A percentile compares a stretch with the other conserved stretches of the same genome.
These are phyloP conservation scores for Cordyceps cicadae DNA, from an alignment of 2,329 filamentous ascomycete species.

Conservation along the genomic window DNA sequence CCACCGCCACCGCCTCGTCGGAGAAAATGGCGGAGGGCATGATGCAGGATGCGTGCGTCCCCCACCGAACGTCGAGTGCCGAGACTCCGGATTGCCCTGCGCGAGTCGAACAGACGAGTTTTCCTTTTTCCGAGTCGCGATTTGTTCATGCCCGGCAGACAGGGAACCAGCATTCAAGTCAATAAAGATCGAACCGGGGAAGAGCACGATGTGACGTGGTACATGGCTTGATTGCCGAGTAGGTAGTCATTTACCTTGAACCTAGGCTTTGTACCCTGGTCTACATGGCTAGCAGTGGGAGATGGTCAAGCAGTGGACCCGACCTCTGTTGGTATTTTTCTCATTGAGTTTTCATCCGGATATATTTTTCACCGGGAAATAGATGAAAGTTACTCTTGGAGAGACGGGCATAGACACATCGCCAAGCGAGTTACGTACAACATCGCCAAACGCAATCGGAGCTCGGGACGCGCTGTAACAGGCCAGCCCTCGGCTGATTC, in stretches of 20 bases:
- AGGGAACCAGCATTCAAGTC: no score
- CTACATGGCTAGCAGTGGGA: no score
- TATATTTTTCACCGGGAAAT: no score
- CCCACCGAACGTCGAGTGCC: not conserved
- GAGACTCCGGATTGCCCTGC: not conserved
- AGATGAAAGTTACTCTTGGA: not conserved
- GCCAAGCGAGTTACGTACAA: not conserved
- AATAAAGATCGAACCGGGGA: no score
- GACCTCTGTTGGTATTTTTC: no score
- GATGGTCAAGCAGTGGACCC: no score
- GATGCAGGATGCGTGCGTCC: not conserved
- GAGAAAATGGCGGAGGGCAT: not conserved
- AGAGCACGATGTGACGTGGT: no score
- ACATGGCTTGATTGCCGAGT: no score
- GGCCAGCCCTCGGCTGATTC: not conserved
- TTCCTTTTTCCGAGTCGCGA: not conserved
- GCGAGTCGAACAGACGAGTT: not conserved
- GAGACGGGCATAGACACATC: not conserved
- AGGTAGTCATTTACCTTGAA: no score
- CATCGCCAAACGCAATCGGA: not conserved
- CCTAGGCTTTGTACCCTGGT: no score
- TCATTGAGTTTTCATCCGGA: no score
- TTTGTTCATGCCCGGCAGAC: no score
- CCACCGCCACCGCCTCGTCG: not conserved
- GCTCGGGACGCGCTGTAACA: not conserved